phyloP scores from a whole-genome alignment of 2,329 filamentous ascomycete genomes.

The Diaporthe capsici region DNA sequence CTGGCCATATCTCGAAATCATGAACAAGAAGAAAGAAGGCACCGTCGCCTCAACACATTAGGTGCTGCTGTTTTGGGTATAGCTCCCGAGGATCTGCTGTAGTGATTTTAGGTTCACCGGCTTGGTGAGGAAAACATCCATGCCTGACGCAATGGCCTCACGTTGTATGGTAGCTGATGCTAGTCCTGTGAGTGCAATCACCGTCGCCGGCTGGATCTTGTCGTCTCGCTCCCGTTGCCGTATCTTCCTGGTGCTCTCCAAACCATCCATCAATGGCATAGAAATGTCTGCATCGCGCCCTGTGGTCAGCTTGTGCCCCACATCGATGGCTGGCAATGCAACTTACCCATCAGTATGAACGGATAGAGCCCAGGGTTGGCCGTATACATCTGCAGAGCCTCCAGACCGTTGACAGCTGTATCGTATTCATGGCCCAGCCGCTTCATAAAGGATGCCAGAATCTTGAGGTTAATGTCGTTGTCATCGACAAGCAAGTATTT shows the following conservation, averaged over 20 bases:
- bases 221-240: constrained; percentile 45
- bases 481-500: constrained; percentile 57
- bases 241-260: constrained; percentile 49
- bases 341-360: constrained; percentile 63
- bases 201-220: constrained; percentile 51
- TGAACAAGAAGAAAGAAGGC: background rate
- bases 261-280: constrained; percentile 52
- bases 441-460: constrained; percentile 54
- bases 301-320: background rate
- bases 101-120: constrained; percentile 57
- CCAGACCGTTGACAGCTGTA: constrained; percentile 61
- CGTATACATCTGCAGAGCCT: constrained; percentile 62
- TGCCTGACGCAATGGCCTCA: constrained; percentile 61
- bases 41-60: too few species aligned
- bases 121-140: constrained; percentile 64
- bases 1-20: too few species aligned
- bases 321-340: background rate
- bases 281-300: constrained; percentile 45
- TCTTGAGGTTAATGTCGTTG: constrained; percentile 56
- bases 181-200: constrained; percentile 63
- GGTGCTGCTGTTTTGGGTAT: background rate
- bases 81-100: background rate
- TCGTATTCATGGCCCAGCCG: constrained; percentile 55
- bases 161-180: constrained; percentile 58
- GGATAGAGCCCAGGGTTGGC: constrained; percentile 52